phyloP scores from a whole-genome alignment of 2,329 filamentous ascomycete species.

The Davidsoniella virescens region DNA sequence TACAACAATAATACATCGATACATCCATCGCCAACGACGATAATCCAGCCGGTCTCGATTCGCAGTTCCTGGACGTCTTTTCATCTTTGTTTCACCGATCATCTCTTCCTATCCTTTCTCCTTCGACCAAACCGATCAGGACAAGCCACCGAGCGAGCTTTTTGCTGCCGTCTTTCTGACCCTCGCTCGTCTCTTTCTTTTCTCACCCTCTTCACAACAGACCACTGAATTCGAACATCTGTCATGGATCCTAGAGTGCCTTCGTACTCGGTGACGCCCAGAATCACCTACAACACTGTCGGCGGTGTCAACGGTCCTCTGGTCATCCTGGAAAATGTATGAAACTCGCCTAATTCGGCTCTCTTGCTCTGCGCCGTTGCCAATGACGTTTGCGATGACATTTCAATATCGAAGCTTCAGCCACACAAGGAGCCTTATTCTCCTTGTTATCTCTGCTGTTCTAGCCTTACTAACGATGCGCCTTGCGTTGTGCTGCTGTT shows the following conservation, averaged over 20 bases:
- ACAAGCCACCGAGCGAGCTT: neutral
- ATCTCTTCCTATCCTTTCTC: neutral
- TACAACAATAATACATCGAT: neutral
- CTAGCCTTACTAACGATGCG: constrained; percentile 3
- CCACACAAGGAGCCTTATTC: neutral
- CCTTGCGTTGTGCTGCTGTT: neutral
- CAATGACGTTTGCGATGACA: neutral
- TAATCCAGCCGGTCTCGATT: too few species aligned
- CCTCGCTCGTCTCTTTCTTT: neutral
- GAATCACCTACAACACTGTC: constrained; percentile 91
- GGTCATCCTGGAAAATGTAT: constrained; percentile 90
- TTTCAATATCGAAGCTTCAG: too few species aligned
- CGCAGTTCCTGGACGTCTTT: too few species aligned
- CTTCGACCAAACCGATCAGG: neutral
- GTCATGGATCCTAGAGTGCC: constrained; percentile 36
- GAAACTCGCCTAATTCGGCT: neutral
- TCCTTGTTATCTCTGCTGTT: neutral
- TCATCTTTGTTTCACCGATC: too few species aligned
- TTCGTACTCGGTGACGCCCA: constrained; percentile 42
- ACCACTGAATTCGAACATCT: neutral
- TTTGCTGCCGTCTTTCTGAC: neutral
- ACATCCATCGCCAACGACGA: too few species aligned
- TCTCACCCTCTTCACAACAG: neutral
- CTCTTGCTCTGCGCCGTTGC: neutral
- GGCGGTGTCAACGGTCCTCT: constrained; percentile 94